Base-by-base conservation (phyloP, 2,329 filamentous ascomycete species). In the Pestalotiopsis sp. region DNA sequence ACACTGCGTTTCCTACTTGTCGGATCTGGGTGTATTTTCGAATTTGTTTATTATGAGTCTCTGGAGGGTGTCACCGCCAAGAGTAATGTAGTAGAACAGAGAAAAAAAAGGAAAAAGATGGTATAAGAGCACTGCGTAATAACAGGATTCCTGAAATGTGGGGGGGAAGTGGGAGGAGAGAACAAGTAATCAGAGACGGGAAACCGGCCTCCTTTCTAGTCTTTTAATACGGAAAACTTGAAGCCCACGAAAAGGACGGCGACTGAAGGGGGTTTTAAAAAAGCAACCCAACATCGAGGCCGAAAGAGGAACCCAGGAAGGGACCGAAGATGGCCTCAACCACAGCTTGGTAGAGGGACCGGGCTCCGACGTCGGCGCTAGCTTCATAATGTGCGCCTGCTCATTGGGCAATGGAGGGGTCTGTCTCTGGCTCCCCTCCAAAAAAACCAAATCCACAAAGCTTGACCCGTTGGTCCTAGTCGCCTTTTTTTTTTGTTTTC, bases 321-420 rank as follows among this genome's bases (percentile, higher is more conserved):
- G 20, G 11, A 20, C 38, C 61, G 38, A 64, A 36, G 61, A 64
- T 52, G 20, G 61, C 38, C 61, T 52, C 38, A 52, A 39, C 36
- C 39, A 59, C 20, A 25, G 20, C 9, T 23, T 3, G 17, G 9
- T 36, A 36, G 31, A 36, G 31, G 31, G 31, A 36, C 31, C 61
- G 4, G 38, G n/a, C n/a, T 23, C 41, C 61, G 61, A 39, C 36
- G n/a, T 62, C 59, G 59, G 59, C 27, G n/a, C 59, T 62, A 62
- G 59, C 59, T 62, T 64, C 20, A 11, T 49, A 45, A 64, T 64
- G 39, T 52, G 39, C 38, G 36, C 38, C 39, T 31, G 61, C 61
- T 64, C 38, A 64, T 64, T 64, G 61, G 61, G 61, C 61, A 64
- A 64, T 64, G 36, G 59, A 23, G 57, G 23, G 23, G 31, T 36